These are phyloP conservation scores for Tetradesmus obliquus DNA, from an alignment of 139 green algal species.

Conservation along the genomic window DNA sequence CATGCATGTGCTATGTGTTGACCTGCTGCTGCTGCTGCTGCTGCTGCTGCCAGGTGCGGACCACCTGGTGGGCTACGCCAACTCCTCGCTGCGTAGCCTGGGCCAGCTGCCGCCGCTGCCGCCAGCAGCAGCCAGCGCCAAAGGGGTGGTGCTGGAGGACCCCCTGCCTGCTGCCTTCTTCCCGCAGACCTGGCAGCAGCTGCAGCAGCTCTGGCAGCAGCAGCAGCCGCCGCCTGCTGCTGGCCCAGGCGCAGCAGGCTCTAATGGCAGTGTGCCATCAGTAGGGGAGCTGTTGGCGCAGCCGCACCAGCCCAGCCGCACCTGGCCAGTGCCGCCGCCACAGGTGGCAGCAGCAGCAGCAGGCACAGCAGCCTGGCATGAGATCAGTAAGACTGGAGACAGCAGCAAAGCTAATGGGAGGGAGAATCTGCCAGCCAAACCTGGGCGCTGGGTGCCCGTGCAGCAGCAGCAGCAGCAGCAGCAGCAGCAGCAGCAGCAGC, in stretches of 20 bases:
- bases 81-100: slow-evolving; percentile 73
- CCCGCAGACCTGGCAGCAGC: background rate
- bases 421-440: background rate
- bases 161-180: slow-evolving; percentile 49
- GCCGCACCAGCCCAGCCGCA: background rate
- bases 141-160: slow-evolving; percentile 77
- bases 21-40: slow-evolving; percentile 7
- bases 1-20: too few relatives aligned
- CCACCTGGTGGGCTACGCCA: slow-evolving; percentile 89
- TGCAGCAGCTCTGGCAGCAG: slow-evolving; percentile 32
- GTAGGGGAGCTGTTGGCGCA: background rate
- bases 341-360: background rate
- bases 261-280: background rate
- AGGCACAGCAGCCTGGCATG: slow-evolving; percentile 8
- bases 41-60: slow-evolving; percentile 54
- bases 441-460: background rate
- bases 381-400: background rate
- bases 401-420: background rate
- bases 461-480: slow-evolving; percentile 34
- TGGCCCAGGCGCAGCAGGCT: background rate
- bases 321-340: background rate
- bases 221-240: background rate
- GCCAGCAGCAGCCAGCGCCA: background rate
- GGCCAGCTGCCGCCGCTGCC: slow-evolving; percentile 70
- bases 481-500: background rate